phyloP scores from a whole-genome alignment of 495 filamentous ascomycete species.

The Aspergillus wentii region DNA sequence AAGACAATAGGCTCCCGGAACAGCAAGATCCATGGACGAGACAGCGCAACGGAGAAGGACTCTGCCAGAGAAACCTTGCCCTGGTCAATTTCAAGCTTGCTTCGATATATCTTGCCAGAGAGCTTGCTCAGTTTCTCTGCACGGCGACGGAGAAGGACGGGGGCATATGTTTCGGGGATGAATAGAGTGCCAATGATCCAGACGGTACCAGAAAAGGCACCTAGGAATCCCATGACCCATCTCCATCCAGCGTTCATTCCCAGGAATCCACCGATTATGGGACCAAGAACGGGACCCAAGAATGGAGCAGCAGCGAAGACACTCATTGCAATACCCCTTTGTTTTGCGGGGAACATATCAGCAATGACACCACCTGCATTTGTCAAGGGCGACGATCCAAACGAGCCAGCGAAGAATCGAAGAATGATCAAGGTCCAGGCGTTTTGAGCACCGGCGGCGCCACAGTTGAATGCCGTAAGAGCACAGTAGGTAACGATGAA shows the following conservation, averaged over 20 bases:
- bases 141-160: slow-evolving; percentile 51
- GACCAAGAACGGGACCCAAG: slow-evolving; percentile 62
- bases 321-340: slow-evolving; percentile 60
- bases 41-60: slow-evolving; percentile 40
- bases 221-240: slow-evolving; percentile 61
- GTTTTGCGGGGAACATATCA: slow-evolving; percentile 61
- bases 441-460: slow-evolving; percentile 56
- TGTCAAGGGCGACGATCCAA: slow-evolving; percentile 68
- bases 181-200: slow-evolving; percentile 52
- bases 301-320: slow-evolving; percentile 66
- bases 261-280: slow-evolving; percentile 58
- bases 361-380: slow-evolving; percentile 73
- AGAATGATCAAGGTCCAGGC: slow-evolving; percentile 63
- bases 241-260: slow-evolving; percentile 56
- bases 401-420: slow-evolving; percentile 75
- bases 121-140: slow-evolving; percentile 47
- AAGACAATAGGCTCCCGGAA: slow-evolving; percentile 57
- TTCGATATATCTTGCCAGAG: slow-evolving; percentile 53
- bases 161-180: slow-evolving; percentile 59
- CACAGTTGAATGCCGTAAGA: slow-evolving; percentile 67
- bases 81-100: slow-evolving; percentile 41
- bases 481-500: slow-evolving; percentile 60
- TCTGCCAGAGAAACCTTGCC: slow-evolving; percentile 30
- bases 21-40: slow-evolving; percentile 46
- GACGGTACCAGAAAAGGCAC: slow-evolving; percentile 45